Base-by-base conservation (phyloP, 169 alveolate species). In the Hepatocystis sp. region DNA sequence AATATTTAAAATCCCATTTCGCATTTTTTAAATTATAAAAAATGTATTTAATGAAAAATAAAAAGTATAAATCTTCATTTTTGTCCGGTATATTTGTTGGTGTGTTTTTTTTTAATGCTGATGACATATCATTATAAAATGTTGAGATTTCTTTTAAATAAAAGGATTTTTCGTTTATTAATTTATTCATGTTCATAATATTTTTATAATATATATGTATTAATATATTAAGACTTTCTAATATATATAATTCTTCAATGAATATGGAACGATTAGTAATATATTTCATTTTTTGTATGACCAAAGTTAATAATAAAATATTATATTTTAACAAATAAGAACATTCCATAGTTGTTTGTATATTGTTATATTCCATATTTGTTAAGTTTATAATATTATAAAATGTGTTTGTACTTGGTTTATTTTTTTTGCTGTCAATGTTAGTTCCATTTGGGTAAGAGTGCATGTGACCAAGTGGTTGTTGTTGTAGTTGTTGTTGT, bases 271-370 rank as follows among this genome's bases (percentile, higher is more conserved):
- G 60, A 40, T 81, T 32, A 10, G 30, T 51, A 23, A 55, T 30
- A 28, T 81, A 81, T 42, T 81, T 81, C 2, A 81, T 81, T 32
- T 81, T 81, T 63, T 81, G 60, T 8, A 42, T 67, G 34, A 81
- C 47, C 32, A 53, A 49, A 28, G 66, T 39, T 52, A 81, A 13
- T 19, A 81, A 17, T 49, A 53, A 23, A 17, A 64, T 81, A 30
- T 39, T n/a, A 21, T 47, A 61, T 15, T 81, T 46, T 32, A 42
- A 27, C 27, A 61, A 39, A 39, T 46, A 47, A 19, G 28, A 28
- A 30, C n/a, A 1, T 5, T 28, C 40, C n/a, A 30, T 60, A 19
- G 13, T 42, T 34, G 30, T 58, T 13, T 56, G 17, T 36, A 44
- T 30, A 30, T n/a, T 11, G 13, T 67, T 67, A 52, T 11, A n/a